phyloP scores from a whole-genome alignment of 2,329 filamentous ascomycete genomes.

The Fusarium domesticum region DNA sequence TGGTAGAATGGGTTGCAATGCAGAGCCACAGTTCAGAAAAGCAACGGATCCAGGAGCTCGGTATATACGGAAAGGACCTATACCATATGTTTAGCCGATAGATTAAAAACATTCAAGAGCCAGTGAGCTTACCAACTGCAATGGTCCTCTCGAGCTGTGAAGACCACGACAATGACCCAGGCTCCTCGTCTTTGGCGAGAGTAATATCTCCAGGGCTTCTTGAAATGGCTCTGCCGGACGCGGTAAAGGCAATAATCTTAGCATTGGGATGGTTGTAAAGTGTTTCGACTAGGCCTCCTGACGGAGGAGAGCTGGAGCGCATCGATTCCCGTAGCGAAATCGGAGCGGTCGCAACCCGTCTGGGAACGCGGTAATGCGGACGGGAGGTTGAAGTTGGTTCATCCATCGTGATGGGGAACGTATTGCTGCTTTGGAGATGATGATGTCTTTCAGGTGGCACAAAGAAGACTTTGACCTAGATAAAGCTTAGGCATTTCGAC shows the following conservation, averaged over 20 bases:
- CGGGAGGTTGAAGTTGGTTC: conserved; percentile 16
- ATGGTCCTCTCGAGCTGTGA: conserved; percentile 78
- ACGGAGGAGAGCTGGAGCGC: conserved; percentile 23
- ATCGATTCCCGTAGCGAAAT: conserved; percentile 22
- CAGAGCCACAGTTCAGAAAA: conserved; percentile 80
- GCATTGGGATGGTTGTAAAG: conserved; percentile 71
- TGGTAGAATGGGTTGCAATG: conserved; percentile 81
- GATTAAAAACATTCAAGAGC: no score
- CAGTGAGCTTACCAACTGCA: conserved; percentile 60
- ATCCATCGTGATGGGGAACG: conserved; percentile 18
- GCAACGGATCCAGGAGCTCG: conserved; percentile 81
- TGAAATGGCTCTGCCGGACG: conserved; percentile 32
- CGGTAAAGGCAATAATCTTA: conserved; percentile 61
- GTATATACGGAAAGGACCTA: conserved; percentile 77
- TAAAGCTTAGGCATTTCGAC: conserved; percentile 26
- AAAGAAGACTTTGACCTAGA: conserved; percentile 10
- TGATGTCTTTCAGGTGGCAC: conserved; percentile 10
- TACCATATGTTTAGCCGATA: conserved; percentile 1
- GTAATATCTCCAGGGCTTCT: conserved; percentile 32
- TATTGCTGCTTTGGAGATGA: background rate
- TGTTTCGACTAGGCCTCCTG: conserved; percentile 53
- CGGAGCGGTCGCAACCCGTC: conserved; percentile 41
- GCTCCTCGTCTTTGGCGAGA: conserved; percentile 42
- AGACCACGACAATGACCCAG: conserved; percentile 68
- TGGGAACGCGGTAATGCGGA: conserved; percentile 30